These are phyloP conservation scores for Myriosclerotinia duriaeana DNA, from an alignment of 2,329 filamentous ascomycete species.

Conservation along the genomic window DNA sequence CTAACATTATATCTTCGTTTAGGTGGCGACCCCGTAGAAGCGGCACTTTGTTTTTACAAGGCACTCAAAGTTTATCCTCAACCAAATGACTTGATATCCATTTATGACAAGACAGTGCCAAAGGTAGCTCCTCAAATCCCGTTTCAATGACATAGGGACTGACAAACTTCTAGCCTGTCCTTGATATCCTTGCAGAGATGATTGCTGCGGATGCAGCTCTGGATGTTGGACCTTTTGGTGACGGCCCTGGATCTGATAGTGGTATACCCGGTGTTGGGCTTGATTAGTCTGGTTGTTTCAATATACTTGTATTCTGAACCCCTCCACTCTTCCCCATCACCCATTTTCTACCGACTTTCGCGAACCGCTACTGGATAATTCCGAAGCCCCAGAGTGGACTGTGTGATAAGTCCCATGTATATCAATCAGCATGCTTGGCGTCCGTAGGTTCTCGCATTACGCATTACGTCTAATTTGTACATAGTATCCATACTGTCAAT, in stretches of 20 bases:
- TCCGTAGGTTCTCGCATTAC: constrained; percentile 32
- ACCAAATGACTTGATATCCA: constrained; percentile 86
- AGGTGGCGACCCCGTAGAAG: constrained; percentile 73
- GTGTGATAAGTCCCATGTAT: constrained; percentile 33
- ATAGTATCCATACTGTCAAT: constrained; percentile 35
- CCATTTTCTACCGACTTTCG: constrained; percentile 13
- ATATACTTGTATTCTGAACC: constrained; percentile 21
- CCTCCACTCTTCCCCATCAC: constrained; percentile 28
- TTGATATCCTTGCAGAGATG: constrained; percentile 97
- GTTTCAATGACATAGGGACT: constrained; percentile 24
- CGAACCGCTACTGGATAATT: constrained; percentile 25
- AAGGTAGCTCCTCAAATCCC: constrained; percentile 62
- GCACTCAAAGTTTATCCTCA: constrained; percentile 97
- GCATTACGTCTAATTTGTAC: constrained; percentile 35
- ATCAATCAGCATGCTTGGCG: constrained; percentile 34
- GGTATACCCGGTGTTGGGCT: constrained; percentile 37
- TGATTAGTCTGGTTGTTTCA: constrained; percentile 34
- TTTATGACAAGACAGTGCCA: constrained; percentile 98
- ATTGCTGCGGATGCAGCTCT: constrained; percentile 84
- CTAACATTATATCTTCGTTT: constrained; percentile 26
- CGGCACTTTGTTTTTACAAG: constrained; percentile 95
- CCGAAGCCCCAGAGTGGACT: constrained; percentile 21
- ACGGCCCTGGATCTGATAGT: constrained; percentile 37
- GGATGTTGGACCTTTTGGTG: constrained; percentile 52
- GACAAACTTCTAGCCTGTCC: constrained; percentile 63